Percentiles rank a stretch among this genome's conserved stretches.
phyloP scores from a whole-genome alignment of 2,329 filamentous ascomycete species.

The Lasiodiplodia citricola region DNA sequence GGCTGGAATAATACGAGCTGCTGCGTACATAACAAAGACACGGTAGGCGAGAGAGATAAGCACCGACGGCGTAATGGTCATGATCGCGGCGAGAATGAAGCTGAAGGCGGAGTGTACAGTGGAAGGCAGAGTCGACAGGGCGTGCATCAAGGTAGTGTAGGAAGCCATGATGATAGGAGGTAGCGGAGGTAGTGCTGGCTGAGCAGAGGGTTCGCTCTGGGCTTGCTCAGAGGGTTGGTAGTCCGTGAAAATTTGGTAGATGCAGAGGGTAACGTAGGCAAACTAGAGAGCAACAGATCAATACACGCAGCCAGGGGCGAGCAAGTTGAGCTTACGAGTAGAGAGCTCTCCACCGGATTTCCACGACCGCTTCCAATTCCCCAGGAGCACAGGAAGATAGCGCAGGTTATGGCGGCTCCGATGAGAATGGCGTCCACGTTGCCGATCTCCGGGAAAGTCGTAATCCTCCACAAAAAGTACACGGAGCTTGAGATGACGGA shows the following conservation, averaged over 20 bases:
- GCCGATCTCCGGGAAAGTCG: conserved; percentile 89
- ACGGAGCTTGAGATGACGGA: conserved; percentile 91
- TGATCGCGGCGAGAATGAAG: conserved; percentile 88
- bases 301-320: not conserved
- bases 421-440: conserved; percentile 93
- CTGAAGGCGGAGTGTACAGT: conserved; percentile 83
- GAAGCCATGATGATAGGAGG: conserved; percentile 98
- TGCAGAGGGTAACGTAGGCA: conserved; percentile 96
- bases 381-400: conserved; percentile 89
- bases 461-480: conserved; percentile 95
- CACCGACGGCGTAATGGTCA: conserved; percentile 93
- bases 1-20: conserved; percentile 93
- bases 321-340: conserved; percentile 59
- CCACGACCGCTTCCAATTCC: conserved; percentile 93
- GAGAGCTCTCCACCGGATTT: conserved; percentile 91
- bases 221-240: conserved; percentile 78
- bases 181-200: conserved; percentile 93
- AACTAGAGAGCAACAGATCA: conserved; percentile 57
- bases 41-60: conserved; percentile 95
- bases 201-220: conserved; percentile 60
- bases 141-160: conserved; percentile 87
- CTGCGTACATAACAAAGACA: conserved; percentile 92
- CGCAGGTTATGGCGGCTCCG: conserved; percentile 88
- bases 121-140: conserved; percentile 80
- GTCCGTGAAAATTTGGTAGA: conserved; percentile 99